These are phyloP conservation scores for Thelephora ganbajun DNA, from an alignment of 768 basidiomycete species.

Conservation along the genomic window DNA sequence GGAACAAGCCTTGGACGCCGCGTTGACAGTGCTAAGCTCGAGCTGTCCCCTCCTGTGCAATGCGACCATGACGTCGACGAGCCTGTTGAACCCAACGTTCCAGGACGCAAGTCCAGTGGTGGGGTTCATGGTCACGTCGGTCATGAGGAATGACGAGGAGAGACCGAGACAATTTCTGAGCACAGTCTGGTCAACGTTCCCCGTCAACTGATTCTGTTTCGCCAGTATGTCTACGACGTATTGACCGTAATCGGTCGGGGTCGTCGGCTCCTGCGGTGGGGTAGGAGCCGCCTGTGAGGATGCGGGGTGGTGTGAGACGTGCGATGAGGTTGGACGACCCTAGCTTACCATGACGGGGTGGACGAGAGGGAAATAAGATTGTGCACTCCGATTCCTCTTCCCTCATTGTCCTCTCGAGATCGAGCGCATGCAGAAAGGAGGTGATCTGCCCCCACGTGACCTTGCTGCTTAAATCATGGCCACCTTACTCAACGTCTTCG, in stretches of 20 bases:
- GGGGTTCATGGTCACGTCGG: conserved; percentile 54
- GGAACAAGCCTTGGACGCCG: conserved; percentile 55
- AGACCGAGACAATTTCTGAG: conserved; percentile 55
- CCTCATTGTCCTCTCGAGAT: too few relatives aligned
- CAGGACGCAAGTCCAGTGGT: conserved; percentile 45
- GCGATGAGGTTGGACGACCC: neutral
- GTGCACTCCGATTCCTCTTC: too few relatives aligned
- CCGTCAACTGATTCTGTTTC: conserved; percentile 30
- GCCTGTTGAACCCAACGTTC: conserved; percentile 49
- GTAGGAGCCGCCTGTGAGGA: neutral
- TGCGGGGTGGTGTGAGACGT: neutral
- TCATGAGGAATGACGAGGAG: conserved; percentile 66
- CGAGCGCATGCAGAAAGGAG: too few relatives aligned
- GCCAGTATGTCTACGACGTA: conserved; percentile 45
- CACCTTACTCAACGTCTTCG: neutral
- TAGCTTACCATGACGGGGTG: too few relatives aligned
- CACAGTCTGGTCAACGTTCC: conserved; percentile 42
- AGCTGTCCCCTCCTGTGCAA: conserved; percentile 54
- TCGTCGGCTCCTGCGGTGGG: neutral
- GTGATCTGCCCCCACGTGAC: too few relatives aligned
- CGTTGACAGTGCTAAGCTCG: conserved; percentile 64
- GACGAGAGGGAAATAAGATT: too few relatives aligned
- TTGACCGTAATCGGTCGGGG: conserved; percentile 43
- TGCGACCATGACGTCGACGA: conserved; percentile 62
- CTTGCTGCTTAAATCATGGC: too few relatives aligned